phyloP scores from a whole-genome alignment of 2,329 filamentous ascomycete species.

The Fusarium anguioides region DNA sequence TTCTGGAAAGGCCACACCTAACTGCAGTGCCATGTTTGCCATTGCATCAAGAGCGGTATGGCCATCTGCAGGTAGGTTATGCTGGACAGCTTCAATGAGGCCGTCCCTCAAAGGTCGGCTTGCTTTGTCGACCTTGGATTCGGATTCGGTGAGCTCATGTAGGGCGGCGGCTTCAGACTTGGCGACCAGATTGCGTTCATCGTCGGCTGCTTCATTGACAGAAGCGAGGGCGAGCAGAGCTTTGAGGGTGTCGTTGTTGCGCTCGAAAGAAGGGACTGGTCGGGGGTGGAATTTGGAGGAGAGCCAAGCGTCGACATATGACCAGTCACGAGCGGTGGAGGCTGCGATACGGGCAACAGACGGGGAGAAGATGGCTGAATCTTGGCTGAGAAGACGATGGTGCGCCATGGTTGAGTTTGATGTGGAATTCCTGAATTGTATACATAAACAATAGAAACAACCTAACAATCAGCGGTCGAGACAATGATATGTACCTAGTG shows the following conservation, averaged over 20 bases:
- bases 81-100: conserved; percentile 65
- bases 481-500: not conserved
- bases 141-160: conserved; percentile 57
- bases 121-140: conserved; percentile 41
- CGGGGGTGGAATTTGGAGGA: conserved; percentile 73
- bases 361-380: conserved; percentile 72
- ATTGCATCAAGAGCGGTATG: conserved; percentile 67
- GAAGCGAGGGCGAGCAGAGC: conserved; percentile 78
- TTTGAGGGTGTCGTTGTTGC: conserved; percentile 84
- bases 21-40: conserved; percentile 61
- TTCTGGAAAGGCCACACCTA: conserved; percentile 61
- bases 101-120: conserved; percentile 48
- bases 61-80: conserved; percentile 66
- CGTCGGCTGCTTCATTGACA: conserved; percentile 81
- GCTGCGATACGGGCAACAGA: conserved; percentile 79
- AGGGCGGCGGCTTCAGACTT: conserved; percentile 70
- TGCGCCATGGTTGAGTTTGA: conserved; percentile 34
- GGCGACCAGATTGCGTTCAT: conserved; percentile 70
- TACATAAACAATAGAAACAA: conserved; percentile 1
- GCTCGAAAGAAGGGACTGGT: conserved; percentile 79
- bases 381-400: conserved; percentile 41
- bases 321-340: conserved; percentile 90
- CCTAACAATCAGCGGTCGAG: not conserved
- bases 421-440: no score
- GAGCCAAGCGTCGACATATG: conserved; percentile 87